A percentile compares a stretch with the other conserved stretches of the same genome.
These are phyloP conservation scores for Psilocybe azurescens DNA, from an alignment of 768 basidiomycete species.

Conservation along the genomic window DNA sequence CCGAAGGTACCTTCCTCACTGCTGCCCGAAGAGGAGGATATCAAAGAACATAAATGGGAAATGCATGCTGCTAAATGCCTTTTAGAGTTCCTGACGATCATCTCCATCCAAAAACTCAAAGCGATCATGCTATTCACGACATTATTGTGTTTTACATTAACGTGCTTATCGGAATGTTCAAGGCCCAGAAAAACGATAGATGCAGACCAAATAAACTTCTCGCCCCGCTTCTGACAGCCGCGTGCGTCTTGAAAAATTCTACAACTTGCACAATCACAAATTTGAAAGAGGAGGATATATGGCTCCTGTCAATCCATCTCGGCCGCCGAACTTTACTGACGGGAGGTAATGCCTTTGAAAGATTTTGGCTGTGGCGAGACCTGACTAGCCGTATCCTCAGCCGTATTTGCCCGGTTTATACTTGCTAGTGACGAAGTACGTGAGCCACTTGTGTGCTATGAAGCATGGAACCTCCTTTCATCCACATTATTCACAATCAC, in stretches of 20 bases:
- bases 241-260: constrained; percentile 5
- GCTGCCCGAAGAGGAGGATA: not conserved
- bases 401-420: constrained; percentile 26
- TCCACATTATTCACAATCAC: constrained; percentile 54
- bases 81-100: constrained; percentile 16
- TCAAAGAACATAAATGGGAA: not conserved
- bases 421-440: constrained; percentile 24
- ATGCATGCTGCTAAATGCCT: constrained; percentile 7
- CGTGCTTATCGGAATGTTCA: constrained; percentile 8
- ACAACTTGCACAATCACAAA: not conserved
- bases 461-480: constrained; percentile 60
- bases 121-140: not conserved
- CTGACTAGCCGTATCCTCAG: constrained; percentile 9
- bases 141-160: constrained; percentile 9
- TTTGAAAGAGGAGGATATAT: constrained; percentile 18
- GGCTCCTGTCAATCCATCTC: constrained; percentile 10
- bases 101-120: not conserved
- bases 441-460: constrained; percentile 46
- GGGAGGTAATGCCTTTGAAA: constrained; percentile 7
- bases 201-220: constrained; percentile 8
- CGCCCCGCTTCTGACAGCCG: constrained; percentile 17
- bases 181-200: not conserved
- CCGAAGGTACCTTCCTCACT: not conserved
- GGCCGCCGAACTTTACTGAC: constrained; percentile 4
- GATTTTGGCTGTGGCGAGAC: not conserved